phyloP scores from a whole-genome alignment of 805 yeast genomes.

The Sugiyamaella valdiviana region DNA sequence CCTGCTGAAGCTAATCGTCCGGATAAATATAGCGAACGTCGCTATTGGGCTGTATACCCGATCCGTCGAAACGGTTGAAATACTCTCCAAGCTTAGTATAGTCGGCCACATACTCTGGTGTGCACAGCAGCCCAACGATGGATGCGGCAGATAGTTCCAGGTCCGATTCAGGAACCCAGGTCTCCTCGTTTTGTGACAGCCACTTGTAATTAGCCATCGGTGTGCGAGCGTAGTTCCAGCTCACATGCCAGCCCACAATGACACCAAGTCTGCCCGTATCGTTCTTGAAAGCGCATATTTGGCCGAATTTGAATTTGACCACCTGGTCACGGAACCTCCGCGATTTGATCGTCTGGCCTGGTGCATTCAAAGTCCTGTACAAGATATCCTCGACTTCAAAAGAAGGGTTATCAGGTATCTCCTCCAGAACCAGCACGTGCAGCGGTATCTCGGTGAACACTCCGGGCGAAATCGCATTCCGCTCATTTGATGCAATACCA shows the following conservation, averaged over 20 bases:
- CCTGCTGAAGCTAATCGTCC: background rate
- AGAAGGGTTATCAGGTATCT: background rate
- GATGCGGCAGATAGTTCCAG: background rate
- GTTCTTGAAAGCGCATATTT: background rate
- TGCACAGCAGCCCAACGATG: too few relatives aligned
- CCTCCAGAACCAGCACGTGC: background rate
- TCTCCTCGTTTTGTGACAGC: background rate
- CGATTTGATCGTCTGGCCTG: background rate
- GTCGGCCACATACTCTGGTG: too few relatives aligned
- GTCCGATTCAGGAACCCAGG: background rate
- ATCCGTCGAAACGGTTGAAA: background rate
- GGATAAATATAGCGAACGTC: background rate
- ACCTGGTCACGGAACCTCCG: background rate
- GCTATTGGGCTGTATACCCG: background rate
- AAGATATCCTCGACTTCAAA: background rate
- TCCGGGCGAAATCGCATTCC: background rate
- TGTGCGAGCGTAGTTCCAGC: background rate
- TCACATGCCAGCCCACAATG: background rate
- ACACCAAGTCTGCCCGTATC: background rate
- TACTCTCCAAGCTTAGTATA: background rate
- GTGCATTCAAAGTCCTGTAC: background rate
- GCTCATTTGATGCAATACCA: background rate
- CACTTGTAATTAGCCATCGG: background rate
- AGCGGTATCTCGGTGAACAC: background rate
- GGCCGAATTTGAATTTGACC: background rate